Base-by-base conservation (phyloP, 2,329 filamentous ascomycete species). In the Arachnopeziza araneosa region DNA sequence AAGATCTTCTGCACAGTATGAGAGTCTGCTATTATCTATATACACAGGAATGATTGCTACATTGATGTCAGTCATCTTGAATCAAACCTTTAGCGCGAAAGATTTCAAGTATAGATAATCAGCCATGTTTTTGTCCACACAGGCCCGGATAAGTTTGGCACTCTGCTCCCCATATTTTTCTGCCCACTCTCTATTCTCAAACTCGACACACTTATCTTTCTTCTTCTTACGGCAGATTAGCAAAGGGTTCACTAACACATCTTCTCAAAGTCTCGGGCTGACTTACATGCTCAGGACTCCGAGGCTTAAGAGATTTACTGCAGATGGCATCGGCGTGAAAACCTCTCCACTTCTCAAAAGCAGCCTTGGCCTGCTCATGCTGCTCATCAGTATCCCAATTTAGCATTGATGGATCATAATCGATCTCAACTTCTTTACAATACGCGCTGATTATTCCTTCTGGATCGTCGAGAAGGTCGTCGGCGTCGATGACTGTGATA, bases 281-380 rank as follows among this genome's bases (percentile, higher is more conserved):
- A 75, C 81, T 74, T 75, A 86, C 84, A 73, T 83, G 80, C 24
- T 85, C 82, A 65, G 87, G 81, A 52, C 80, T 79, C 70, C 90
- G 81, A 1, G 90, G 84, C 72, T 87, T 88, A 69, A 99, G 78
- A 63, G 86, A 86, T 48, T 82, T 88, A 71, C 90, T 96, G 67
- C 89, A 80, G 68, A 98, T 90, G 17, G 92, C 95, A 78, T 98
- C 95, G 67, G 98, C 90, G 74, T 98, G 95, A 78, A 96, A 98
- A 12, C 95, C 95, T 67, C 87, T 89, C 95, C 95, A 98, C 79
- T 99, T 98, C 77, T 93, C 91, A 76, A 98, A 98, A 21, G 86
- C 87, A 64, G 85, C 81, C 66, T 82, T 80, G 2, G 93, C 93
- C 63, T 83, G 78, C 56, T 76, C 68, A 67, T 91, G 86, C 68